Conservation (phyloP, 208 protist species). For the Trypanosoma avium region DNA sequence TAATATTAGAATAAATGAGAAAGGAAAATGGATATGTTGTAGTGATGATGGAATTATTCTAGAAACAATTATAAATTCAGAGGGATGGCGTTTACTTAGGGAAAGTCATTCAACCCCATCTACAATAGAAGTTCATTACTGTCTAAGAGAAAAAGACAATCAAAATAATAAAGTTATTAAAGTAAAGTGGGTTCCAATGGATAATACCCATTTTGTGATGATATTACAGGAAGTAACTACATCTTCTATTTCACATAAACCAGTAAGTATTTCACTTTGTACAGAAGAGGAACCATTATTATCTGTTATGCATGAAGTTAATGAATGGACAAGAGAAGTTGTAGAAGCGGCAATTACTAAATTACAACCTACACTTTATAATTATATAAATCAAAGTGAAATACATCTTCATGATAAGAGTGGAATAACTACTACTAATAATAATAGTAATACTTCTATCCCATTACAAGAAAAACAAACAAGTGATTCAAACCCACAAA, state of each 20-base stretch:
- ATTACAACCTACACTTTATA: constrained; percentile 7
- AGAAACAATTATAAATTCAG: not conserved
- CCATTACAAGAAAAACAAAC: not conserved
- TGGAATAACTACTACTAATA: not conserved
- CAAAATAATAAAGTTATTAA: not conserved
- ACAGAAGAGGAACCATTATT: constrained; percentile 19
- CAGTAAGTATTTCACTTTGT: constrained; percentile 10
- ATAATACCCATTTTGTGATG: constrained; percentile 14
- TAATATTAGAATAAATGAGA: too few relatives aligned
- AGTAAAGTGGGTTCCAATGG: constrained; percentile 30
- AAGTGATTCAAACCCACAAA: too few relatives aligned
- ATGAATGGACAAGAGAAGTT: constrained; percentile 5
- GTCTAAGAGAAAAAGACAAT: not conserved
- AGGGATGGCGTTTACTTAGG: constrained; percentile 6
- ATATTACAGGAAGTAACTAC: constrained; percentile 8
- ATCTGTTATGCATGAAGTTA: not conserved
- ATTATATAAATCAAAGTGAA: not conserved
- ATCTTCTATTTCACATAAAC: not conserved
- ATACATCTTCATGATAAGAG: not conserved
- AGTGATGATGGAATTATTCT: not conserved
- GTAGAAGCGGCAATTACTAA: not conserved
- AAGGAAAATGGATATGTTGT: constrained; percentile 12
- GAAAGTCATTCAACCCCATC: not conserved
- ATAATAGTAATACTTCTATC: not conserved
- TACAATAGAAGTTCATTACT: constrained; percentile 16